A percentile compares a stretch with the other conserved stretches of the same genome.
Conservation (phyloP, 164 flowering plant genomes). For the Stephania yunnanensis region DNA sequence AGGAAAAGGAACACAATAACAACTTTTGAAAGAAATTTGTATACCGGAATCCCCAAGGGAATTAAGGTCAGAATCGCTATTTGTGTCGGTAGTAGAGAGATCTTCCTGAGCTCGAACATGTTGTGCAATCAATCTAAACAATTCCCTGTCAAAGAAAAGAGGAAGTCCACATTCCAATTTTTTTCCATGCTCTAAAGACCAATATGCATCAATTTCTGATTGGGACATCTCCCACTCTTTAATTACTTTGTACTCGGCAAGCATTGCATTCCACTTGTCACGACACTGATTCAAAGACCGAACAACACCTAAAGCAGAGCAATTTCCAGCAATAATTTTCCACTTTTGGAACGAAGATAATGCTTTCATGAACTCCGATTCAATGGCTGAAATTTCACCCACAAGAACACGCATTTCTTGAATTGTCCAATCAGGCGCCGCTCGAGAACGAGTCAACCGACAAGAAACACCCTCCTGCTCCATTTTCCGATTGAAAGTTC, state of each 20-base stretch:
- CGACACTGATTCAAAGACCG: slow-evolving; percentile 46
- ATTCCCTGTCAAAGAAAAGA: slow-evolving; percentile 30
- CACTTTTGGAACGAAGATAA: slow-evolving; percentile 57
- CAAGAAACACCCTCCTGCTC: slow-evolving; percentile 1
- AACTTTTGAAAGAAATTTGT: background rate
- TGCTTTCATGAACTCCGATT: slow-evolving; percentile 35
- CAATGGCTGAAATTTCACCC: slow-evolving; percentile 44
- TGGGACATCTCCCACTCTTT: slow-evolving; percentile 33
- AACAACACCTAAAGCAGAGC: slow-evolving; percentile 34
- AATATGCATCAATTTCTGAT: slow-evolving; percentile 25
- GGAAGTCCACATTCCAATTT: slow-evolving; percentile 40
- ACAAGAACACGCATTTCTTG: slow-evolving; percentile 42
- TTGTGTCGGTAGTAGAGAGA: slow-evolving; percentile 30
- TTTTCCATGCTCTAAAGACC: slow-evolving; percentile 35
- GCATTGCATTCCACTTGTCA: slow-evolving; percentile 53
- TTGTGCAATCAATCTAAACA: slow-evolving; percentile 33
- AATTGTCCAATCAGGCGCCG: slow-evolving; percentile 42
- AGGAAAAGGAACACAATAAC: background rate
- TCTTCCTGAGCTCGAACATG: slow-evolving; percentile 25
- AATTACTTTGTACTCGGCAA: slow-evolving; percentile 37
- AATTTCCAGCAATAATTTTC: slow-evolving; percentile 50
- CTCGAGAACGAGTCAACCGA: slow-evolving; percentile 51
- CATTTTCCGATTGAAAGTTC: background rate
- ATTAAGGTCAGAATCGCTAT: slow-evolving; percentile 29
- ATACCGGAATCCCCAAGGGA: slow-evolving; percentile 14